Evolutionary conservation across 345 rosid genomes (phyloP), one percentile per base, ranked within the genome.

Genomic region (Limnanthes douglasii): DNA sequence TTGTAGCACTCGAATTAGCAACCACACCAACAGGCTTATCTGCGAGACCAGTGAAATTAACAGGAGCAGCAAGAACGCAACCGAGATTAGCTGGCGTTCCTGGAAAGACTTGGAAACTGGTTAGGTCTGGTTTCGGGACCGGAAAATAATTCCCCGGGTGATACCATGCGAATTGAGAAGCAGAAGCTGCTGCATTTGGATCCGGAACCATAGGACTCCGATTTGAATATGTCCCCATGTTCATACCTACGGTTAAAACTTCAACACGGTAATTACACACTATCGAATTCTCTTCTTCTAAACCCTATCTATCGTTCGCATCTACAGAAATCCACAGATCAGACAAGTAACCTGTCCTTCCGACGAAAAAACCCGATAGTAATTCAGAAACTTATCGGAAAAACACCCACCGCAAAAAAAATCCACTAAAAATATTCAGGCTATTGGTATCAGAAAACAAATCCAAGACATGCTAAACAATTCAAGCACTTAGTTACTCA

Each of bases 161-260:
- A 46, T 62, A 59, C 66, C 73, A 62, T 41, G 54, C 15, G 19
- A 62, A 35, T 43, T 51, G 52, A 13, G 86, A 47, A 19, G 32
- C 29, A 25, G 66, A 30, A 12, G 64, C 34, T 15, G 23, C 41
- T n/a, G 46, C 11, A 15, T 32, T 56, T 11, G 68, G 38, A 40
- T 64, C 71, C 8, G 71, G 69, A 23, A 45, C 42, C 43, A 55
- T 21, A 29, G 43, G 52, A 49, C 39, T 63, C 46, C 43, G 53
- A 45, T 68, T 41, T 11, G 54, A 59, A 44, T 60, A 60, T 16
- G 73, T 23, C 39, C 57, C 67, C 76, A 68, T 78, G 67, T 56
- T 33, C 24, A 39, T 21, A 43, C 29, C 56, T 52, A 49, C 29
- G 26, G 25, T 21, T 44, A 27, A 8, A 11, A 30, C 48, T n/a